Evolutionary conservation across 2,329 filamentous ascomycete species (phyloP).

Genomic region (Cryphonectria naterciae): DNA sequence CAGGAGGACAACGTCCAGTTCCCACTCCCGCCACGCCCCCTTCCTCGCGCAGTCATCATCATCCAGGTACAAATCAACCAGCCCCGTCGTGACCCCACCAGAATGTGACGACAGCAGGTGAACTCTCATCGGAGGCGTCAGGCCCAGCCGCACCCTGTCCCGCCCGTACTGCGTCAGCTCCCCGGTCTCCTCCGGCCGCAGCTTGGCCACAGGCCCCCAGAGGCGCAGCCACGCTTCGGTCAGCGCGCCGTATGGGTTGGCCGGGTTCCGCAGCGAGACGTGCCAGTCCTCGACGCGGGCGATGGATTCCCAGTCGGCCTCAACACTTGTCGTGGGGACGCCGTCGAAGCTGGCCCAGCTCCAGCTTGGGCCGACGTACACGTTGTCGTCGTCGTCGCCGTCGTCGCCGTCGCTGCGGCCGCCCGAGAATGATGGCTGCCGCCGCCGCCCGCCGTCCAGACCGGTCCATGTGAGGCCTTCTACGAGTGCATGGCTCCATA

Average conservation of each 20-base stretch:
- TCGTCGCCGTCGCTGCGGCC: no score
- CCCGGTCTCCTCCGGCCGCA: not conserved
- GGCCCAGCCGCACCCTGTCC: not conserved
- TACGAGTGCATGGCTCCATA: constrained; percentile 29
- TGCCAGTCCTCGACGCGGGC: not conserved
- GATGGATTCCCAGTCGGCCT: not conserved
- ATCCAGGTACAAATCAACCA: not conserved
- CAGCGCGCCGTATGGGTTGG: not conserved
- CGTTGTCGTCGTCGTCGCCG: not conserved
- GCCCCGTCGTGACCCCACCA: not conserved
- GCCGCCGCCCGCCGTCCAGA: not conserved
- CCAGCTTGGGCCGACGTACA: constrained; percentile 32
- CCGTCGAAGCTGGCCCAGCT: constrained; percentile 32
- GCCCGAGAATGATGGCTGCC: not conserved
- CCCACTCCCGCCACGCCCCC: not conserved
- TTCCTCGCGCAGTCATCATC: not conserved
- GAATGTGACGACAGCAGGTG: not conserved
- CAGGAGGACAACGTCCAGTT: not conserved
- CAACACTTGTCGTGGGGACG: not conserved
- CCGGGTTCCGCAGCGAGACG: not conserved
- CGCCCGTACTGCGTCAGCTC: not conserved
- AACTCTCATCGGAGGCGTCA: not conserved
- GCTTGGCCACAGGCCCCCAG: not conserved
- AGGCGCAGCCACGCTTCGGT: not conserved
- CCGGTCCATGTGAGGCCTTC: constrained; percentile 28